Base-by-base conservation (phyloP, 305 asterid species). In the Fraxinus sp. region DNA sequence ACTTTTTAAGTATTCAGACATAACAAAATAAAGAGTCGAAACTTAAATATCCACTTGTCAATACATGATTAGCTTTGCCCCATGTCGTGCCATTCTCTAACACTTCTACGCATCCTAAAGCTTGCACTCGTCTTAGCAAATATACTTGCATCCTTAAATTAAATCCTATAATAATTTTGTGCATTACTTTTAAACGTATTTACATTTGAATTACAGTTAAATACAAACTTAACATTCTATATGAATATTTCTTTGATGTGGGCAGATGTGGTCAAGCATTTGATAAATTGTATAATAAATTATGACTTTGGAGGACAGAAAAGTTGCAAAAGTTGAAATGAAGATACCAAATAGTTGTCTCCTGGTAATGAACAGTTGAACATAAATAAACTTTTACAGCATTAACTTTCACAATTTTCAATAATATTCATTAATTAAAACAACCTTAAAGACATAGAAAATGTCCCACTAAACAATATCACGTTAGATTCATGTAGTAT, bases 281-380 rank as follows among this genome's bases (percentile, higher is more conserved):
- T 36, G 41, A 36, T 36, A 36, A 36, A 1, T 39, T 39, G 13
- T 39, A 36, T 36, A 36, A 39, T 39, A 8, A 39, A 39, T 39
- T 39, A 1, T 39, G 46, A 8, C 62, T 39, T 80, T 76, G 7
- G 77, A 79, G 81, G 81, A 83, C 78, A 62, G 79, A 83, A 81
- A 81, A 83, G 78, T 57, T 32, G 77, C 71, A 73, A 75, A 75
- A 71, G 73, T 59, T 30, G 32, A 1, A 80, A 79, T 75, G 13
- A 84, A 49, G 33, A 59, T 57, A 79, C 79, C 55, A 64, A 64
- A 64, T 62, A 68, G 87, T 76, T 84, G 83, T 79, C 84, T 80
- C 78, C 16, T 78, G 83, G 83, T 59, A 76, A 78, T 55, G 36
- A 72, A 82, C 84, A 77, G 78, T 77, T 20, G 33, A 18, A 46